Conservation (phyloP, 345 rosid genomes). For the Salix brachista region DNA sequence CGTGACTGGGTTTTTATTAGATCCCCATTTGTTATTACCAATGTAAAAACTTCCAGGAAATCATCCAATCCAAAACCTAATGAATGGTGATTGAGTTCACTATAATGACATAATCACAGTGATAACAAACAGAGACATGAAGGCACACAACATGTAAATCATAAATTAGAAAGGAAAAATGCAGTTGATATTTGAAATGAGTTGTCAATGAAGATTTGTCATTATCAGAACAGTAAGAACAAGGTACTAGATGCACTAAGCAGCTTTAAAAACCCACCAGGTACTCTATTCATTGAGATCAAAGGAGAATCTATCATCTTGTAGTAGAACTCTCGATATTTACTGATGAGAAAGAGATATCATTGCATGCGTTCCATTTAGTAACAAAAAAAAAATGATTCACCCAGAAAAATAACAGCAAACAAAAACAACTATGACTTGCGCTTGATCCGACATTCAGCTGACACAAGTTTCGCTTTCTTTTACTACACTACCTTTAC, state of each 20-base stretch:
- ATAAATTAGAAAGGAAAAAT: not conserved
- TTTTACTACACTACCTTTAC: not conserved
- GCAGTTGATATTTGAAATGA: not conserved
- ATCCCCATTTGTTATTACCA: too few relatives aligned
- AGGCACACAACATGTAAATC: not conserved
- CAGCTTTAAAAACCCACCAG: not conserved
- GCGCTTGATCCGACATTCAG: not conserved
- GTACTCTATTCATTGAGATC: not conserved
- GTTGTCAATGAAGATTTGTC: not conserved
- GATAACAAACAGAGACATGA: too few relatives aligned
- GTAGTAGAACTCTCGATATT: not conserved
- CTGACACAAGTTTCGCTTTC: not conserved
- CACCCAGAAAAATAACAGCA: not conserved
- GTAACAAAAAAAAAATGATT: not conserved
- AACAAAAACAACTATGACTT: not conserved
- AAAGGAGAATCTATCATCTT: not conserved
- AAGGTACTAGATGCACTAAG: not conserved
- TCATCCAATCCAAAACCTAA: too few relatives aligned
- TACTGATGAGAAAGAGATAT: not conserved
- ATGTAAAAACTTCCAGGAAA: too few relatives aligned
- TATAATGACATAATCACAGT: too few relatives aligned
- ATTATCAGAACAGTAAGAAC: not conserved
- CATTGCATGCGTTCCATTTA: not conserved
- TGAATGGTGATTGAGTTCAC: too few relatives aligned
- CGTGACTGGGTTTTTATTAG: too few relatives aligned